Evolutionary conservation across 495 filamentous ascomycete genomes (phyloP).

Genomic region (Aspergillus carlsbadensis): DNA sequence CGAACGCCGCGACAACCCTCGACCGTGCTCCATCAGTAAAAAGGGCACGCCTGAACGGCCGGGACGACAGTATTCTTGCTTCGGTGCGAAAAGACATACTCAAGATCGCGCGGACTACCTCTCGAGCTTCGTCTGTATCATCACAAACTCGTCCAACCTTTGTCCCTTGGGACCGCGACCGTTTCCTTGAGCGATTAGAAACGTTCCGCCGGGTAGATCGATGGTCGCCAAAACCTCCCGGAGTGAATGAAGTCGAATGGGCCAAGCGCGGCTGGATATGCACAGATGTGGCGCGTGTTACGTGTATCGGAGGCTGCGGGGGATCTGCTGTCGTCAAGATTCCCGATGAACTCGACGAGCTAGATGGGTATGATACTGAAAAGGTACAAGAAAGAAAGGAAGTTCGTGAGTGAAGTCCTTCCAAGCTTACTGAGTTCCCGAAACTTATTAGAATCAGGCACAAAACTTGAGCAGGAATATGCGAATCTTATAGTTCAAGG

Average conservation of each 20-base stretch:
- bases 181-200: constrained; percentile 77
- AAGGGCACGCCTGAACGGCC: constrained; percentile 35
- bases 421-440: background rate
- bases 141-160: constrained; percentile 55
- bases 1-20: constrained; percentile 19
- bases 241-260: constrained; percentile 90
- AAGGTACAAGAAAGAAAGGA: constrained; percentile 65
- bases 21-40: constrained; percentile 39
- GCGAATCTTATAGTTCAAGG: constrained; percentile 65
- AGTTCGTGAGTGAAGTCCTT: constrained; percentile 43
- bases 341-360: constrained; percentile 56
- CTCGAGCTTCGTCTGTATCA: constrained; percentile 24
- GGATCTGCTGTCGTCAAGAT: constrained; percentile 79
- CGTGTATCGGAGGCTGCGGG: constrained; percentile 76
- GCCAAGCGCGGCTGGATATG: constrained; percentile 93
- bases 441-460: constrained; percentile 29
- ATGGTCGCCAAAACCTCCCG: constrained; percentile 74
- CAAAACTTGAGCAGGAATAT: constrained; percentile 75
- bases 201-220: constrained; percentile 87
- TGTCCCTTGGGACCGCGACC: constrained; percentile 78
- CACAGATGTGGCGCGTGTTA: constrained; percentile 74
- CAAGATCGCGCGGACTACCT: constrained; percentile 24
- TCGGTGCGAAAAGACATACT: constrained; percentile 28
- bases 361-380: constrained; percentile 48
- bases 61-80: constrained; percentile 22